Base-by-base conservation (phyloP, 805 yeast species). In the Yarrowia bubula region DNA sequence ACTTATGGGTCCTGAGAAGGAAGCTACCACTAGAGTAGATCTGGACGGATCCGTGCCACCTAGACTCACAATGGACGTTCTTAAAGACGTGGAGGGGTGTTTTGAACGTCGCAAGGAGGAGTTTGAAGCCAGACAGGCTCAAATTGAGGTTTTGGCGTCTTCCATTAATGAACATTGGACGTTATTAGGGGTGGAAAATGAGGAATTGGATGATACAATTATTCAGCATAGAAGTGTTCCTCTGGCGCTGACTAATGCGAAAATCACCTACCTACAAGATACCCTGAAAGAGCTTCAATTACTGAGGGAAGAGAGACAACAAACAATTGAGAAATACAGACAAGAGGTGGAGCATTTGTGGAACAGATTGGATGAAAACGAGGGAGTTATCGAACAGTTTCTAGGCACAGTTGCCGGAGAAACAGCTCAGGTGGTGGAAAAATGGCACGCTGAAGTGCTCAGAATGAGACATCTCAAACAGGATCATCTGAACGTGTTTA, bases 401-500 rank as follows among this genome's bases (percentile, higher is more conserved):
- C 51, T 58, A n/a, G 22, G 37, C 39, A 35, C 51, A 5, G 64
- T 58, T 11, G 50, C 51, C 1, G 50, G 64, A 7, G 51, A 58
- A n/a, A 58, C 64, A 10, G 35, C 32, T 4, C 18, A 3, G 13
- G 64, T 43, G 5, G 51, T 58, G 41, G 64, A 58, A 28, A 32
- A 44, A 22, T 58, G 64, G 64, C 80, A 83, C 62, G 68, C 69
- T 32, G 92, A 91, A 69, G 72, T 87, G 62, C 78, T 79, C 15
- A 80, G 89, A 65, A 78, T 92, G 32, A 80, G 82, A 53, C 75
- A 78, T 32, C 83, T 85, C 74, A 85, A 93, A 69, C 81, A 85
- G 33, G 81, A 84, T 65, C 83, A 83, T 68, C 84, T 92, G 18
- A 86, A 88, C 61, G 83, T 84, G 18, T 86, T 92, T 67, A 88